phyloP scores from a whole-genome alignment of 108 stramenopile genomes.

The Seminavis robusta region DNA sequence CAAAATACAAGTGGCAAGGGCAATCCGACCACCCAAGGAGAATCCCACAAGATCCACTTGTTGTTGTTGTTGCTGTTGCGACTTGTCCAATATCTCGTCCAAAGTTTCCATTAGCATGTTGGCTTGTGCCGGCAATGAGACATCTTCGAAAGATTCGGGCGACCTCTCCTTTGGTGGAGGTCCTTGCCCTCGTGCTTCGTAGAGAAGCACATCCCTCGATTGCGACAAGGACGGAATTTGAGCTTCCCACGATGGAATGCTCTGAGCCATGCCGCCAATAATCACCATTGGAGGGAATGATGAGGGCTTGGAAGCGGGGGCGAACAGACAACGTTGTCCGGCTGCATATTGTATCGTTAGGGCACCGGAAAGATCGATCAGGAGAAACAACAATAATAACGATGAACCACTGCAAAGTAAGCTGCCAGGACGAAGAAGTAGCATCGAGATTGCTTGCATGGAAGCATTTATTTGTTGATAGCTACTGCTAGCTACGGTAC shows the following conservation, averaged over 20 bases:
- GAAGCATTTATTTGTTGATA: too few relatives aligned
- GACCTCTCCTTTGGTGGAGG: too few relatives aligned
- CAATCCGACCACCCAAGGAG: constrained; percentile 61
- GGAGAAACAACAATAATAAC: too few relatives aligned
- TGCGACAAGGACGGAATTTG: constrained; percentile 34
- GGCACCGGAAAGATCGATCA: too few relatives aligned
- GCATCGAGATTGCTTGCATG: too few relatives aligned
- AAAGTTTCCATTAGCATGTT: constrained; percentile 28
- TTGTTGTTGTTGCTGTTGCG: not conserved
- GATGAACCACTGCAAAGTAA: too few relatives aligned
- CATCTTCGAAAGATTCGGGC: too few relatives aligned
- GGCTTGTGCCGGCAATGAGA: constrained; percentile 40
- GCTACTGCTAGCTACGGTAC: too few relatives aligned
- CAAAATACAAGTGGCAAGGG: constrained; percentile 47
- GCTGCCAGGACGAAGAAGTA: too few relatives aligned
- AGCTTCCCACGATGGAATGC: constrained; percentile 53
- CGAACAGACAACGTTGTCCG: not conserved
- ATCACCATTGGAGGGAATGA: constrained; percentile 39
- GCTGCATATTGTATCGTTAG: too few relatives aligned
- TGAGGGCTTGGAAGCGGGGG: not conserved
- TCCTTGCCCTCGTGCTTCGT: constrained; percentile 57
- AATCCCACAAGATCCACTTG: constrained; percentile 56
- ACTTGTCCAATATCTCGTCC: constrained; percentile 17
- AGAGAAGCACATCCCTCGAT: constrained; percentile 37
- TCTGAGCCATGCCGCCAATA: constrained; percentile 59